These are phyloP conservation scores for Microbotryum saponariae DNA, from an alignment of 1,284 basidiomycete genomes.

Conservation along the genomic window DNA sequence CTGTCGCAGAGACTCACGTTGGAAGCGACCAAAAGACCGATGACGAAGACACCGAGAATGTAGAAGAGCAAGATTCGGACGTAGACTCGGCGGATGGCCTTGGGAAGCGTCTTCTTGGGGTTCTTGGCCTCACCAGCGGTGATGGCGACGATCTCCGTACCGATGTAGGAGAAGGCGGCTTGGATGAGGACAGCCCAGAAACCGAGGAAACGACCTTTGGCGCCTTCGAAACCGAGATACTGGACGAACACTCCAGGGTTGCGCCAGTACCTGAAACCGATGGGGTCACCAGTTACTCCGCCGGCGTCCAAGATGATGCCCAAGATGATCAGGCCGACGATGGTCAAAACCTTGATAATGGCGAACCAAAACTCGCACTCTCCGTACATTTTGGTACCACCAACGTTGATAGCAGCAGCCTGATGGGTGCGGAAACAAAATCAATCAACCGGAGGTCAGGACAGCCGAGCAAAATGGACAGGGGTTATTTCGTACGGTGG, in stretches of 20 bases:
- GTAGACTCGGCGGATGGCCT: constrained; percentile 55
- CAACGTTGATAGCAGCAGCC: background rate
- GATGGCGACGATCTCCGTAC: constrained; percentile 79
- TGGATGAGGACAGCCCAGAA: constrained; percentile 34
- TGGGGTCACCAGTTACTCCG: constrained; percentile 27
- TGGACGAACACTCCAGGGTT: constrained; percentile 29
- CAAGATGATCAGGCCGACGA: constrained; percentile 54
- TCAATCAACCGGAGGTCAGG: background rate
- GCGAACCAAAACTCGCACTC: constrained; percentile 50
- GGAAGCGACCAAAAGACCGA: constrained; percentile 38
- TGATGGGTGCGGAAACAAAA: too few relatives aligned
- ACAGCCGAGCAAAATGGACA: background rate
- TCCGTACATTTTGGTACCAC: constrained; percentile 46
- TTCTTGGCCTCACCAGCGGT: constrained; percentile 51
- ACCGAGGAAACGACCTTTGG: constrained; percentile 34
- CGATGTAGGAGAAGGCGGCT: constrained; percentile 70
- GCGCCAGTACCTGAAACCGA: constrained; percentile 32
- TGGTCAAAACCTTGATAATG: constrained; percentile 49
- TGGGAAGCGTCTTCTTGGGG: constrained; percentile 9
- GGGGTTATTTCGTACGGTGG: background rate
- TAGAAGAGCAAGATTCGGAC: constrained; percentile 68
- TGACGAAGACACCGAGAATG: constrained; percentile 46
- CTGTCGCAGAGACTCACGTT: constrained; percentile 38
- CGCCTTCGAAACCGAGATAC: constrained; percentile 46
- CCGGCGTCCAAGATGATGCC: constrained; percentile 48